These are phyloP conservation scores for Fagus sylvatica DNA, from an alignment of 306 rosid species.

Conservation along the genomic window DNA sequence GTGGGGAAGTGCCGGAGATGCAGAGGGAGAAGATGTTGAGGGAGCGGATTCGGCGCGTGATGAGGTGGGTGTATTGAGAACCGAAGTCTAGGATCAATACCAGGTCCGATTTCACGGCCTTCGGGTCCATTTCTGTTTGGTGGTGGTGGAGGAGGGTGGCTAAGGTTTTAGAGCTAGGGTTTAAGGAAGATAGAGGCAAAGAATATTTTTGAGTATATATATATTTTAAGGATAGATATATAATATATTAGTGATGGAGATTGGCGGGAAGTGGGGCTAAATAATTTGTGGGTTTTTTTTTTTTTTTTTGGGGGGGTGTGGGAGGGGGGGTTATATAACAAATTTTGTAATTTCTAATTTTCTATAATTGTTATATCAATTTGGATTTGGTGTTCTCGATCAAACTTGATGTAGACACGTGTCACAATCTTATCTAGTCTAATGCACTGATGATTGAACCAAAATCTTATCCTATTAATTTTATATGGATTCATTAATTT, in stretches of 20 bases:
- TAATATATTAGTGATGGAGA: neutral
- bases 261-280: slow-evolving; percentile 28
- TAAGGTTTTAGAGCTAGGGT: slow-evolving; percentile 34
- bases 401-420: no score
- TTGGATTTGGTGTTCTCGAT: no score
- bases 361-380: no score
- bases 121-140: slow-evolving; percentile 47
- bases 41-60: slow-evolving; percentile 89
- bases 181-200: slow-evolving; percentile 14
- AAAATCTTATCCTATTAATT: no score
- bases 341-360: no score
- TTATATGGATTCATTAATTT: no score
- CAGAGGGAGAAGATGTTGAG: slow-evolving; percentile 88
- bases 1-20: slow-evolving; percentile 76
- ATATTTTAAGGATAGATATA: no score
- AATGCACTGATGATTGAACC: no score
- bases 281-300: neutral
- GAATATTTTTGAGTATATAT: no score
- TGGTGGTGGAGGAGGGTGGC: neutral
- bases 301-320: neutral
- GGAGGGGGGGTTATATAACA: no score
- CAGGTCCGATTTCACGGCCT: slow-evolving; percentile 58
- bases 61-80: slow-evolving; percentile 94
- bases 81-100: slow-evolving; percentile 89
- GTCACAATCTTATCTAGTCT: no score